Conservation (phyloP, 2,329 filamentous ascomycete genomes). For the Alternaria postmessia region DNA sequence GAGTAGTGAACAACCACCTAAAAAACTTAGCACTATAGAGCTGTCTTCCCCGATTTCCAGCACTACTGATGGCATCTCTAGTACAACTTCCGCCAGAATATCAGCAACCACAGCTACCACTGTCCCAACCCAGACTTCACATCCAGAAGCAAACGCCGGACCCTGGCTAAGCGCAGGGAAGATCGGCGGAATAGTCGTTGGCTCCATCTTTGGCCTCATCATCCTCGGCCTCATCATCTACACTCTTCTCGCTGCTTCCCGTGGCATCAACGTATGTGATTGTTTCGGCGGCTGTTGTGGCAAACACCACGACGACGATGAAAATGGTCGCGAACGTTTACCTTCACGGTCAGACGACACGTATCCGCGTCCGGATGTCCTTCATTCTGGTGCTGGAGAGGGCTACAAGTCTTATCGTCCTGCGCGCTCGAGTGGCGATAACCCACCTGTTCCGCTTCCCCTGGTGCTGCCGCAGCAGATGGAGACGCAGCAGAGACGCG, state of each 20-base stretch:
- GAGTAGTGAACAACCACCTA: not conserved
- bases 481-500: not conserved
- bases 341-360: constrained; percentile 5
- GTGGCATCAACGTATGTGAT: constrained; percentile 16
- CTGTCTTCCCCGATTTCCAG: not conserved
- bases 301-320: not conserved
- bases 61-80: not conserved
- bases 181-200: constrained; percentile 1
- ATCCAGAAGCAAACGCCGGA: not conserved
- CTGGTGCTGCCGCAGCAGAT: not conserved
- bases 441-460: not conserved
- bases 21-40: not conserved
- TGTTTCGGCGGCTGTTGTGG: constrained; percentile 7
- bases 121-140: not conserved
- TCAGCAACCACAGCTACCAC: not conserved
- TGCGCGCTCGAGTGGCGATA: not conserved
- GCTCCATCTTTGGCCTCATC: constrained; percentile 9
- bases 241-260: constrained; percentile 2
- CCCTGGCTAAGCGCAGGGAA: constrained; percentile 3
- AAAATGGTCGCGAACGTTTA: not conserved
- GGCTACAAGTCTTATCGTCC: not conserved
- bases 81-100: not conserved
- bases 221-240: constrained; percentile 6
- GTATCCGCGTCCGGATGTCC: not conserved
- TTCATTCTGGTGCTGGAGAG: not conserved